Percentiles rank a stretch among this genome's conserved stretches.
Conservation (phyloP, 2,329 filamentous ascomycete genomes). For the Leptodontidium sp. region DNA sequence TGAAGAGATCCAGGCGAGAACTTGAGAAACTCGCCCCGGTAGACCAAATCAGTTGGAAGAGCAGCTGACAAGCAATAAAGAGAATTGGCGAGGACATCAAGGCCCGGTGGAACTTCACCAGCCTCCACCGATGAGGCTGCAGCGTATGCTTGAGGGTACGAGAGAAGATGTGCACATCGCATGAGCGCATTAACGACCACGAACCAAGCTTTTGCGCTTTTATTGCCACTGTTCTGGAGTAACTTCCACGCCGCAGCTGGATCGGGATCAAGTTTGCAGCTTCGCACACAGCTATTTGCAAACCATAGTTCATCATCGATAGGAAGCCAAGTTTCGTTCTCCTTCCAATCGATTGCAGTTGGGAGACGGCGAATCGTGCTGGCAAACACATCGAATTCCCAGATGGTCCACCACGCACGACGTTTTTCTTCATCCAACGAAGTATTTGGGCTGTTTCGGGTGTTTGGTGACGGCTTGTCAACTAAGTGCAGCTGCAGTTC, state of each 20-base stretch:
- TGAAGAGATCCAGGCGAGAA: conserved; percentile 13
- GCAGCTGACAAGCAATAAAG: conserved; percentile 30
- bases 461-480: conserved; percentile 23
- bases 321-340: conserved; percentile 50
- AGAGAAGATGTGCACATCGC: conserved; percentile 21
- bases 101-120: background rate
- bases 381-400: conserved; percentile 54
- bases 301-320: conserved; percentile 49
- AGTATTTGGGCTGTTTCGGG: conserved; percentile 36
- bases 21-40: conserved; percentile 25
- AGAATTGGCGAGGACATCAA: conserved; percentile 27
- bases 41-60: conserved; percentile 23
- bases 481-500: conserved; percentile 34
- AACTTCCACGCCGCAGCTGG: conserved; percentile 39
- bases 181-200: conserved; percentile 51
- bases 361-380: conserved; percentile 51
- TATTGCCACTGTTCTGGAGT: conserved; percentile 45
- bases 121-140: background rate
- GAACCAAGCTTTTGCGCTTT: conserved; percentile 50
- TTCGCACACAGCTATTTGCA: conserved; percentile 37
- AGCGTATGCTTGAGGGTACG: conserved; percentile 24
- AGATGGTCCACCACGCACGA: conserved; percentile 52
- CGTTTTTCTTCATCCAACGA: conserved; percentile 48
- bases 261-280: conserved; percentile 46
- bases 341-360: conserved; percentile 48